phyloP scores from a whole-genome alignment of 75 land plant genomes.

The Cupressus sempervirens region DNA sequence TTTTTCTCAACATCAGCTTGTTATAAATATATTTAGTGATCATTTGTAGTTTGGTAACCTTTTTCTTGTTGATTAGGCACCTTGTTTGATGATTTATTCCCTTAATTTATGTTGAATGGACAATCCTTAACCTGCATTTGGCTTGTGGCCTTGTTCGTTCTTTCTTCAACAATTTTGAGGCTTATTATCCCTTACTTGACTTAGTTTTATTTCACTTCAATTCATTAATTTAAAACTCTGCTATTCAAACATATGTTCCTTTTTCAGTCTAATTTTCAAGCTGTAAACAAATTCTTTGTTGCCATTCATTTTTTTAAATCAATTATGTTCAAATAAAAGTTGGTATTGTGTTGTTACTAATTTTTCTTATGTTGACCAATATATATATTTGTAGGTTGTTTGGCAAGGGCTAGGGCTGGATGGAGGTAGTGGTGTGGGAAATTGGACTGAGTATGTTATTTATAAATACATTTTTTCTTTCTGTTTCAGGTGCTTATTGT shows the following conservation, averaged over 20 bases:
- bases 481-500: neutral
- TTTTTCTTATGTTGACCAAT: neutral
- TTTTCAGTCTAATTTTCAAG: neutral
- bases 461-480: neutral
- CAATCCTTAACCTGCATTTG: neutral
- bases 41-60: neutral
- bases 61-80: neutral
- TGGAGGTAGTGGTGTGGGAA: conserved; percentile 52
- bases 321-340: neutral
- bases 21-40: no score
- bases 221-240: neutral
- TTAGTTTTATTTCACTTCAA: neutral
- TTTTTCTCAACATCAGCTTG: no score
- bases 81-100: neutral
- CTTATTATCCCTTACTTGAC: neutral
- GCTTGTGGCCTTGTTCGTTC: neutral
- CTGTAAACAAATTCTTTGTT: neutral
- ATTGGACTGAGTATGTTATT: conserved; percentile 49
- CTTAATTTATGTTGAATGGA: neutral
- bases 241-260: neutral
- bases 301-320: neutral
- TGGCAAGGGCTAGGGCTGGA: conserved; percentile 83
- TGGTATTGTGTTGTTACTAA: neutral
- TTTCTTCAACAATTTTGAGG: neutral
- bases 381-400: conserved; percentile 36